Conservation (phyloP, 1,284 basidiomycete genomes). For the Leccinum fallax region DNA sequence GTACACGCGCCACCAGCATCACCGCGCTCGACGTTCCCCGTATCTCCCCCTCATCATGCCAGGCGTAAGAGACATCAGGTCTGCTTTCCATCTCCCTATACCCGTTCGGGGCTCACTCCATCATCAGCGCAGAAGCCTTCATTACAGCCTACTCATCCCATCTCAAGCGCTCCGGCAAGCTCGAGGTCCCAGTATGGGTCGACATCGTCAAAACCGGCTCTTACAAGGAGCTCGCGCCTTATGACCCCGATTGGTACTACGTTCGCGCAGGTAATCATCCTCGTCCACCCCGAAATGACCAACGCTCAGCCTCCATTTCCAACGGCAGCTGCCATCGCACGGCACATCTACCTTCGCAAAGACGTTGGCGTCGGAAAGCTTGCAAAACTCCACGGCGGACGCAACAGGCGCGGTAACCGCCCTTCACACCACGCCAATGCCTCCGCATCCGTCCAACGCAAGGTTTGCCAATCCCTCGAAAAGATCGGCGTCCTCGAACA, state of each 20-base stretch:
- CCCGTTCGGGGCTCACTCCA: not conserved
- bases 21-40: slow-evolving; percentile 48
- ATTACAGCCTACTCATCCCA: slow-evolving; percentile 92
- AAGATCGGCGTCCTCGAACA: slow-evolving; percentile 98
- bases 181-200: slow-evolving; percentile 99
- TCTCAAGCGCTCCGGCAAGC: slow-evolving; percentile 95
- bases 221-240: slow-evolving; percentile 98
- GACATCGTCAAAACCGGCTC: slow-evolving; percentile 99
- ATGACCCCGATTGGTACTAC: slow-evolving; percentile 99
- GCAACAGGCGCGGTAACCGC: slow-evolving; percentile 93
- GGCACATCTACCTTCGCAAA: slow-evolving; percentile 99
- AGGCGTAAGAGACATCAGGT: slow-evolving; percentile 92
- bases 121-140: slow-evolving; percentile 81
- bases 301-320: slow-evolving; percentile 1
- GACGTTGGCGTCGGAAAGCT: slow-evolving; percentile 97
- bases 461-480: slow-evolving; percentile 94
- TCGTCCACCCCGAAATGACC: slow-evolving; percentile 25
- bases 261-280: slow-evolving; percentile 81
- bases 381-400: slow-evolving; percentile 95
- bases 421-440: slow-evolving; percentile 93
- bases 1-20: slow-evolving; percentile 34
- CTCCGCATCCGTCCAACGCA: slow-evolving; percentile 88
- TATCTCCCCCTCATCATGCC: slow-evolving; percentile 70
- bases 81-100: slow-evolving; percentile 28
- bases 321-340: slow-evolving; percentile 85